Evolutionary conservation across 805 yeast species (phyloP), one percentile per base, ranked within the genome.

Genomic region (Clavispora phyllophila): DNA sequence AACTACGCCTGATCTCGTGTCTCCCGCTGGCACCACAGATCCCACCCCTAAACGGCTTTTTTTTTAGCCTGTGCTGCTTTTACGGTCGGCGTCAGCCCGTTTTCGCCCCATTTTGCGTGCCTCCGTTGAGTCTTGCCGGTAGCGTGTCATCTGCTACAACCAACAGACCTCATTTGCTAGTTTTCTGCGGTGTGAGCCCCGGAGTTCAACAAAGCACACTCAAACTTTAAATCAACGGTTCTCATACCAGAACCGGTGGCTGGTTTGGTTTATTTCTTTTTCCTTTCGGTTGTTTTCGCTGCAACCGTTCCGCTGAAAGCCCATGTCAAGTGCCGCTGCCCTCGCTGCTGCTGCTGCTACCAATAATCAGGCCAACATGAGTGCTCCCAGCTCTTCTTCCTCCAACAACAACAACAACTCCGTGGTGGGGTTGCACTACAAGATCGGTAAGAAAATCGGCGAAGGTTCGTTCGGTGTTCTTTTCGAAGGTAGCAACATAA

Each of bases 401-500:
- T 41, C 57, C 22, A 49, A 43, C 46, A 49, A 43, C 46, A 54
- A 57, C 50, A 66, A 65, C 58, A 59, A 54, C 45, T 65, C 71
- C 7, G 73, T 70, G n/a, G 74, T 70, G n/a, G 83, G 82, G 7
- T 70, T 76, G 33, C 95, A 86, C 61, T 86, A 82, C 63, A 83
- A 82, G 51, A 78, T 84, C 44, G 93, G 91, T 9, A 84, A 84
- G 56, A 86, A 86, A 62, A 86, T 86, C 42, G 95, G 95, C 28
- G 93, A 86, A 59, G 95, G 95, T 2, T 84, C 93, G 0, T 86
- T 86, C 68, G 95, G 95, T 27, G 84, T 85, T 8, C 82, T 86
- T 41, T 86, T 85, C 61, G 89, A 85, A 65, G 95, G 95, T 32
- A 77, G 80, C 43, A 87, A 86, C 57, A 66, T 86, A 47, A 66